Base-by-base conservation (phyloP, 306 rosid species). In the Quillaja saponaria region DNA sequence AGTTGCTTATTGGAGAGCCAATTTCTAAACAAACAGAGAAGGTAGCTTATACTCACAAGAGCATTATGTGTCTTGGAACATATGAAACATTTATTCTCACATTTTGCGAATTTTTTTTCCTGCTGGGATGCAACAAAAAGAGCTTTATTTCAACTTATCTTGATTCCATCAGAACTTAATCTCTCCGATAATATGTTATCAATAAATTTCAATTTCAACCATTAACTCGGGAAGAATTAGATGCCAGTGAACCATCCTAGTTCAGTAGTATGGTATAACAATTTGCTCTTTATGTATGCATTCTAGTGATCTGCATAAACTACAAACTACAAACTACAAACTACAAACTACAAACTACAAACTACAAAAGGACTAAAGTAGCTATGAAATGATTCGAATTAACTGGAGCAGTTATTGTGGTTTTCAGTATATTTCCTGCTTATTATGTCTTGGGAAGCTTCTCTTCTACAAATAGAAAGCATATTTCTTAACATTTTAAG, bases 1-100 rank as follows among this genome's bases (percentile, higher is more conserved):
- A 92, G 76, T 73, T 92, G 72, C 95, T 92, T 84, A 81, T 92
- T 65, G 98, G 87, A 41, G 81, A 77, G 28, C 98, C 95, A 7
- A 82, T 92, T 55, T 88, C 98, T 5, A 77, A 74, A 34, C 85
- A 72, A 80, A 88, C 98, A 7, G 88, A 92, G 73, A 92, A 92
- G 96, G 98, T 92, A 67, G 42, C 46, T 47, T 68, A 39, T 63
- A 31, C 52, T 3, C 54, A 39, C 71, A 42, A 63, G 42, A 8
- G 13, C 39, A 44, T 12, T 49, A 17, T 47, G 6, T n/a, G 41
- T 45, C 62, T n/a, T 13, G 16, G 49, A 68, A 55, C 49, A 13
- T 45, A 60, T 15, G 52, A 42, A 34, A 13, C 0, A 3, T 25
- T 11, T 34, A 0, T 58, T 35, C 3, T 59, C n/a, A 14, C 15